These are phyloP conservation scores for Cucurbita maxima DNA, from an alignment of 306 rosid species.

Conservation along the genomic window DNA sequence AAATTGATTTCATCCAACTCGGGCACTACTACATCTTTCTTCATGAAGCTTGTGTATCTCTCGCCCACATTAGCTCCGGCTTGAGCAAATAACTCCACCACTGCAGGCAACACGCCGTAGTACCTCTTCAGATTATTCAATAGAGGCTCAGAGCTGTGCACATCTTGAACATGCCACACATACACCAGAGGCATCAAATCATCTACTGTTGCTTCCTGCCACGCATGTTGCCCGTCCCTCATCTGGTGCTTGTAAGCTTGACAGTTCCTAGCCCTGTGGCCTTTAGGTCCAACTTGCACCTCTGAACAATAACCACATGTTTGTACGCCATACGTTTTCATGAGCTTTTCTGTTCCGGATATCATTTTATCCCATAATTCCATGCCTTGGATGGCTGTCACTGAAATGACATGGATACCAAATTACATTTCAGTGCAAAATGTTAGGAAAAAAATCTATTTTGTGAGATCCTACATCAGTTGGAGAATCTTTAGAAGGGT, in stretches of 20 bases:
- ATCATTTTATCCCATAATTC: constrained; percentile 45
- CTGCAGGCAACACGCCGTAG: constrained; percentile 57
- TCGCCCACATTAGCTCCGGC: constrained; percentile 32
- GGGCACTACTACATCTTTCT: constrained; percentile 50
- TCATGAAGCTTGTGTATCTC: constrained; percentile 29
- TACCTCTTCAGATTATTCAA: constrained; percentile 39
- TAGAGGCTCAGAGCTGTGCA: constrained; percentile 25
- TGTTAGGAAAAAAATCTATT: background rate
- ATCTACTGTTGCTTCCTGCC: constrained; percentile 55
- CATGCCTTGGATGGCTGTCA: constrained; percentile 44
- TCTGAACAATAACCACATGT: constrained; percentile 69
- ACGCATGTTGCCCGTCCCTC: constrained; percentile 78
- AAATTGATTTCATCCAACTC: constrained; percentile 41
- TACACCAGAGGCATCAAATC: constrained; percentile 47
- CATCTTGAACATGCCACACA: constrained; percentile 44
- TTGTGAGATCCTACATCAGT: no score
- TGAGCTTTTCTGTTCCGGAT: constrained; percentile 38
- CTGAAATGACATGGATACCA: constrained; percentile 14
- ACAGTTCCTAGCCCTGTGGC: constrained; percentile 51
- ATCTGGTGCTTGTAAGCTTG: constrained; percentile 65
- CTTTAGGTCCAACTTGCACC: constrained; percentile 70
- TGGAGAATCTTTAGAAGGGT: no score
- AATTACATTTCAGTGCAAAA: background rate
- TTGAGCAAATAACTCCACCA: constrained; percentile 54
- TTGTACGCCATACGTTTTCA: constrained; percentile 44